Conservation (phyloP, 2,329 filamentous ascomycete genomes). For the Xylariaceae sp. region DNA sequence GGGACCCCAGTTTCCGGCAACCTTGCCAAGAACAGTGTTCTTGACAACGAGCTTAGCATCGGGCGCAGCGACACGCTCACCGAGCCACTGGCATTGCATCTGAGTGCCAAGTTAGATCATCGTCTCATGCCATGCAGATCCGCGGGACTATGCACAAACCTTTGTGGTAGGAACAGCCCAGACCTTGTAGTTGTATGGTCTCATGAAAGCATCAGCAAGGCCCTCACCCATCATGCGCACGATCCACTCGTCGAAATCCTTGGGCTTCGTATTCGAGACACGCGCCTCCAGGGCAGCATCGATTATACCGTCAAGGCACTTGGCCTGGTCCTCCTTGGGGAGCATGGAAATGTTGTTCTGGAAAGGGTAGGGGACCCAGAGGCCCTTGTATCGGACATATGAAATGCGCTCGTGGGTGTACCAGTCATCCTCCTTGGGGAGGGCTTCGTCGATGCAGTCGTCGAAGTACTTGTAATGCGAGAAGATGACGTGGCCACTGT, state of each 20-base stretch:
- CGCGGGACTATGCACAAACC: constrained; percentile 46
- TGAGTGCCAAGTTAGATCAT: constrained; percentile 35
- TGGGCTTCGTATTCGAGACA: constrained; percentile 84
- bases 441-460: constrained; percentile 94
- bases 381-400: constrained; percentile 92
- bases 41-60: constrained; percentile 89
- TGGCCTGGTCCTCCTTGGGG: constrained; percentile 94
- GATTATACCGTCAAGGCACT: constrained; percentile 91
- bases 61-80: constrained; percentile 94
- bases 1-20: constrained; percentile 94
- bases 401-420: constrained; percentile 97
- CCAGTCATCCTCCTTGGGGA: constrained; percentile 93
- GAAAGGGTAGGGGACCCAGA: constrained; percentile 99
- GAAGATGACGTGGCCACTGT: constrained; percentile 90
- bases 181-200: constrained; percentile 99
- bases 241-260: constrained; percentile 98
- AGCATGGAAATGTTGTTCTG: constrained; percentile 99
- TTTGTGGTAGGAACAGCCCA: constrained; percentile 98
- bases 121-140: not conserved
- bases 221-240: constrained; percentile 84
- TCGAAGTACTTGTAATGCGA: constrained; percentile 99
- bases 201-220: constrained; percentile 94
- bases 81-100: constrained; percentile 99
- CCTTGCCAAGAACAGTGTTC: constrained; percentile 95
- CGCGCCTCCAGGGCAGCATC: constrained; percentile 85